Evolutionary conservation across 2,329 filamentous ascomycete genomes (phyloP), one percentile per base, ranked within the genome.

Genomic region (Aulographum hederae): DNA sequence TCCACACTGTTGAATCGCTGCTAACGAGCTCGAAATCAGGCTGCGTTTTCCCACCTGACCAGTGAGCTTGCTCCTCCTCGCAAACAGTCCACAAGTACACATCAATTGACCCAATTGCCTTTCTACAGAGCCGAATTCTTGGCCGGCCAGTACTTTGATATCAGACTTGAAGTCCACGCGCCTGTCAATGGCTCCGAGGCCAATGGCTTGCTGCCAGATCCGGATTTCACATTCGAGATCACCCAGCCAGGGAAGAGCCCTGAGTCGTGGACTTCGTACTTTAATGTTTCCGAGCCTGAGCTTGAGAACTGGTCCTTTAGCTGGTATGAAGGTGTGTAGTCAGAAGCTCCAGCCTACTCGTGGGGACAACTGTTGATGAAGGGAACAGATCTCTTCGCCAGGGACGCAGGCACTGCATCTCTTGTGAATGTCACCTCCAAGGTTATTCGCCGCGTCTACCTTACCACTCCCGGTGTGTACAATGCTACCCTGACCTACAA

Each of bases 401-500:
- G 73, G 46, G 79, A 85, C 43, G 71, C 70, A 3, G 56, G 68
- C 14, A 73, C 65, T 21, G 67, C 78, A 4, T 78, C 74, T 1
- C 46, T 82, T 14, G 81, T 91, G 53, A 79, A 82, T 38, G 81
- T 89, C 32, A 73, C 79, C 2, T 67, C 78, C 39, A 86, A 84
- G 56, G 72, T 71, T 18, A 89, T 82, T 58, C 69, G 81, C 38
- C 68, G 71, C 39, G 66, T 89, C 29, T 73, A 73, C 13, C 61
- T 91, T 17, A 74, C 78, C 47, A 75, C 84, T 58, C 77, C 81
- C 1, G 81, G 81, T 39, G 70, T 74, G 41, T 91, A 89, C 54
- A 70, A 68, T 31, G 79, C 81, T 12, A 79, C 69, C 4, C 61
- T 91, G 38, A 70, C 56, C 37, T 89, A 89, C 60, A 81, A 82